Evolutionary conservation across 108 stramenopile species (phyloP).

Genomic region (Nannochloropsis granulata): DNA sequence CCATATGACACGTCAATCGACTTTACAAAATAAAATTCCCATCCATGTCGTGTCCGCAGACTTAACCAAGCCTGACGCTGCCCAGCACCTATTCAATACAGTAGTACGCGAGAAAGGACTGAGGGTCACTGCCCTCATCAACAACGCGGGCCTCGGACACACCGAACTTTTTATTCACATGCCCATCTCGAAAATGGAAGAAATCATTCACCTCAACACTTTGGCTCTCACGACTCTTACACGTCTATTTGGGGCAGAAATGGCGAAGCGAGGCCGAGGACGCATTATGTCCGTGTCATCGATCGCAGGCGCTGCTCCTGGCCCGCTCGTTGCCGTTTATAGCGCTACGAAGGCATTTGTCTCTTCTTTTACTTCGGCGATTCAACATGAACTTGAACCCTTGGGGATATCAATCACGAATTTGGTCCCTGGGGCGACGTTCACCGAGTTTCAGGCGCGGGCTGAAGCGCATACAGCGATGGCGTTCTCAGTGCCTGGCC

Average conservation of each 20-base stretch:
- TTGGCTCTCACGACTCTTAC: neutral
- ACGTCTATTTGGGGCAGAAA: neutral
- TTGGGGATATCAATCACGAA: neutral
- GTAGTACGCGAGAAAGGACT: neutral
- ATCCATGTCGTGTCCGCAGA: neutral
- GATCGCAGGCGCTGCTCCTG: neutral
- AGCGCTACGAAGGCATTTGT: neutral
- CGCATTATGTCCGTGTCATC: neutral
- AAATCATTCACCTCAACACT: neutral
- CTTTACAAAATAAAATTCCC: neutral
- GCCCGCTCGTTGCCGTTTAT: neutral
- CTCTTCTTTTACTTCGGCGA: neutral
- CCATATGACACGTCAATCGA: neutral
- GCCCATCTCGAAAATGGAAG: neutral
- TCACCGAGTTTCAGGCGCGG: neutral
- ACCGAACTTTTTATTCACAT: neutral
- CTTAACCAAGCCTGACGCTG: neutral
- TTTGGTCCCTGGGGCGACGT: neutral
- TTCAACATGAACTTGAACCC: neutral
- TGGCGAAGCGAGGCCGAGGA: neutral
- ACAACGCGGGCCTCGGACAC: neutral
- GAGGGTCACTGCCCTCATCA: neutral
- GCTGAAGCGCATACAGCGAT: neutral
- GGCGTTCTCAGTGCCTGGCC: neutral
- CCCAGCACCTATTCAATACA: neutral